These are phyloP conservation scores for Microbotryum lychnidis-dioicae DNA, from an alignment of 1,284 basidiomycete genomes.

Conservation along the genomic window DNA sequence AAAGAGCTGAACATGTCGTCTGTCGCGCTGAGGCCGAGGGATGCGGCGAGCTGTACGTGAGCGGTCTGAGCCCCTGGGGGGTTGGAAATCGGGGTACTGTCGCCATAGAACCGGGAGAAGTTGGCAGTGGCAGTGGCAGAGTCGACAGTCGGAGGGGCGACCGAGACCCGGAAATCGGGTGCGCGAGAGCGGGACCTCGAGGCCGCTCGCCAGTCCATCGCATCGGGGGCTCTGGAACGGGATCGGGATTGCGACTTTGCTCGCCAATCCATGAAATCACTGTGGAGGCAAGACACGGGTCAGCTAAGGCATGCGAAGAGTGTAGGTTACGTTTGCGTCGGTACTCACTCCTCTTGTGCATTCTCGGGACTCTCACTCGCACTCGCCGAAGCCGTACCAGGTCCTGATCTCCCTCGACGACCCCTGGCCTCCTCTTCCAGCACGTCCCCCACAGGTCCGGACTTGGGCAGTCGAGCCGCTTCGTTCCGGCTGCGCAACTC, in stretches of 20 bases:
- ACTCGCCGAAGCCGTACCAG: slow-evolving; percentile 25
- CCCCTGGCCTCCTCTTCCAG: slow-evolving; percentile 35
- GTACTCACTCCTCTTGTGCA: slow-evolving; percentile 56
- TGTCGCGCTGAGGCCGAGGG: slow-evolving; percentile 22
- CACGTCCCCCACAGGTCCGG: slow-evolving; percentile 13
- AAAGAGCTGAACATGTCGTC: slow-evolving; percentile 16
- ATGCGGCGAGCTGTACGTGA: slow-evolving; percentile 19
- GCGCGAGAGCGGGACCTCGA: slow-evolving; percentile 41
- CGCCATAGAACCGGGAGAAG: slow-evolving; percentile 29
- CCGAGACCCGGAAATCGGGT: slow-evolving; percentile 24
- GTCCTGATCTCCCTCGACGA: slow-evolving; percentile 54
- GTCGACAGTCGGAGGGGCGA: slow-evolving; percentile 19
- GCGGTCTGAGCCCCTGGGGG: neutral
- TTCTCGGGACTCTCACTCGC: slow-evolving; percentile 18
- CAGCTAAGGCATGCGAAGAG: slow-evolving; percentile 1
- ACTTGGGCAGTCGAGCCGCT: neutral
- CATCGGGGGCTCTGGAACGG: slow-evolving; percentile 42
- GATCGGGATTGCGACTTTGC: slow-evolving; percentile 85
- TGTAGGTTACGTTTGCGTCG: slow-evolving; percentile 14
- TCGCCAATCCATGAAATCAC: slow-evolving; percentile 80
- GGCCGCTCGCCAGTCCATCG: slow-evolving; percentile 46
- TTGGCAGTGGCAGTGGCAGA: slow-evolving; percentile 21
- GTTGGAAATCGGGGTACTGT: neutral
- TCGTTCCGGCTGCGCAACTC: slow-evolving; percentile 11
- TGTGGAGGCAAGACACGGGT: slow-evolving; percentile 21